Percentiles rank a stretch among this genome's conserved stretches.
Conservation (phyloP, 1,139 yeast species). For the Suhomyces panamericanus region DNA sequence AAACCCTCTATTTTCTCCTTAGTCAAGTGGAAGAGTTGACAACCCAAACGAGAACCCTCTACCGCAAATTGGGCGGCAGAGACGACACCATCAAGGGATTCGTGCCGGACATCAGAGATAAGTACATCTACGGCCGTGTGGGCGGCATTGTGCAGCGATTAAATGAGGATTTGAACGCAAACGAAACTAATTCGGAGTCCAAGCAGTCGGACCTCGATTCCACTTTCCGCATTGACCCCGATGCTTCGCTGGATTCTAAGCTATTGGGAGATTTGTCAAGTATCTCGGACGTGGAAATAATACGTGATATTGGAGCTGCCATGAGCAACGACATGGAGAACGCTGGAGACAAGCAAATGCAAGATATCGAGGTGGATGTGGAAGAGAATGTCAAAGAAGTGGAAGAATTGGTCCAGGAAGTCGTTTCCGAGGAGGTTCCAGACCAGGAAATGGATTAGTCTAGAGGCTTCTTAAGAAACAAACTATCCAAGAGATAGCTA, state of each 20-base stretch:
- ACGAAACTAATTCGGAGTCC: not conserved
- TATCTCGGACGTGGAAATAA: slow-evolving; percentile 8
- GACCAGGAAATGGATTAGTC: too few relatives aligned
- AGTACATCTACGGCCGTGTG: slow-evolving; percentile 22
- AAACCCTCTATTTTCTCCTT: slow-evolving; percentile 49
- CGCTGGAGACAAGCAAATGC: not conserved
- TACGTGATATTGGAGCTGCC: slow-evolving; percentile 8
- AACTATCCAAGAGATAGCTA: too few relatives aligned
- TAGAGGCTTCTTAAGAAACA: too few relatives aligned
- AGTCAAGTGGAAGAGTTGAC: slow-evolving; percentile 43
- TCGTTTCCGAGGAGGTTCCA: not conserved
- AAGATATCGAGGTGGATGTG: not conserved
- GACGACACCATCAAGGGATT: slow-evolving; percentile 10
- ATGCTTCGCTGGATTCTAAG: slow-evolving; percentile 5
- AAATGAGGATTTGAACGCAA: slow-evolving; percentile 3
- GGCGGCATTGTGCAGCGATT: slow-evolving; percentile 18
- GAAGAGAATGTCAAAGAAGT: not conserved
- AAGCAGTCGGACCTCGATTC: slow-evolving; percentile 5
- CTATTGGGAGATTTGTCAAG: slow-evolving; percentile 7
- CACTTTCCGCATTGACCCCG: slow-evolving; percentile 3
- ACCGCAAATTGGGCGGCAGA: slow-evolving; percentile 28
- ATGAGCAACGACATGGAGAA: not conserved
- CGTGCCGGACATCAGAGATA: slow-evolving; percentile 20
- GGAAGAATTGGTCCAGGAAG: not conserved
- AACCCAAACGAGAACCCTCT: slow-evolving; percentile 36